Percentiles rank a stretch among this genome's conserved stretches.
phyloP scores from a whole-genome alignment of 345 rosid species.

The Physaria fendleri region DNA sequence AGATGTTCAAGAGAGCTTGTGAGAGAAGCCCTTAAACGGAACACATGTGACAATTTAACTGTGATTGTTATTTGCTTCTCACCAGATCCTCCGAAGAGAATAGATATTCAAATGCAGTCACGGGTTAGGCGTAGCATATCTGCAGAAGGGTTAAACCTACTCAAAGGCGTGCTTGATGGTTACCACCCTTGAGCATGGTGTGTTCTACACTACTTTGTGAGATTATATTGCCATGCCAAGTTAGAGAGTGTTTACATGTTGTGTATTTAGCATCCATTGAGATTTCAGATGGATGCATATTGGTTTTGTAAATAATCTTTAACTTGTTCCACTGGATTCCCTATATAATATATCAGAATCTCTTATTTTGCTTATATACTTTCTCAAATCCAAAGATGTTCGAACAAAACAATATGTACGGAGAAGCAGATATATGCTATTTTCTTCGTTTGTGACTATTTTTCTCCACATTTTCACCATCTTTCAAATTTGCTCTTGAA shows the following conservation, averaged over 20 bases:
- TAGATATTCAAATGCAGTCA: constrained; percentile 51
- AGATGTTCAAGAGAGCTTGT: constrained; percentile 91
- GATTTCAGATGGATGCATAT: constrained; percentile 25
- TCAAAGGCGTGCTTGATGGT: constrained; percentile 75
- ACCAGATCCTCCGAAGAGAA: constrained; percentile 72
- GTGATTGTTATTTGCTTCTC: constrained; percentile 82
- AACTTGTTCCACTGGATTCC: constrained; percentile 5
- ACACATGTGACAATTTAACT: constrained; percentile 78
- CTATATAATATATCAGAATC: no score
- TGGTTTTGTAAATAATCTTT: constrained; percentile 16
- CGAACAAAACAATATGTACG: no score
- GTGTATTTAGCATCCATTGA: constrained; percentile 23
- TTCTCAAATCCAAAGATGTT: no score
- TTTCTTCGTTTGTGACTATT: constrained; percentile 24
- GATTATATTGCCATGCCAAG: constrained; percentile 1
- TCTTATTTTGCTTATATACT: no score
- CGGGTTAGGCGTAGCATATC: constrained; percentile 81
- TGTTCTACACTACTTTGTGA: constrained; percentile 9
- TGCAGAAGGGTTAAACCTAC: constrained; percentile 74
- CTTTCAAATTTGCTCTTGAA: constrained; percentile 5
- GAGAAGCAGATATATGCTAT: neutral
- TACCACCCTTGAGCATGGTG: constrained; percentile 38
- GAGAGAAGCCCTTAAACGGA: constrained; percentile 73
- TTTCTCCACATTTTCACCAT: constrained; percentile 2
- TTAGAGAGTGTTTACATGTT: constrained; percentile 21